Base-by-base conservation (phyloP, 495 filamentous ascomycete species). In the Barbatosphaeria neglecta region DNA sequence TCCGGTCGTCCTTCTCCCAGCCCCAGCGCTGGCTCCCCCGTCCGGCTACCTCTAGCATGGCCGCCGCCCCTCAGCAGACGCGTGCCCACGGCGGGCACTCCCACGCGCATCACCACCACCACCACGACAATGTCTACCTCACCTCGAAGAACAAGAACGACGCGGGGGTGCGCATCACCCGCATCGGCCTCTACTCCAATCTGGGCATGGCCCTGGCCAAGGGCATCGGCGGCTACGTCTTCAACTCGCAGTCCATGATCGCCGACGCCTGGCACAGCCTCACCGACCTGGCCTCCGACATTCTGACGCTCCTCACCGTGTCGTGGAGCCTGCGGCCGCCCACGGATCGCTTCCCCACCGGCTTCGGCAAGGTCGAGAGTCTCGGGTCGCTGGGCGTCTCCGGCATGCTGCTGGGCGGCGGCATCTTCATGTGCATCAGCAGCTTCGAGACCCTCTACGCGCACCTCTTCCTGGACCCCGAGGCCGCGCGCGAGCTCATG, bases 341-440 rank as follows among this genome's bases (percentile, higher is more conserved):
- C 1, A 86, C 84, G 13, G 74, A 80, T 25, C 72, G 75, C 27
- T 97, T 95, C 61, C 92, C 92, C 15, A 74, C 77, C 55, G 92
- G 92, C 5, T 98, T 93, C 57, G 92, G 92, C 49, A 98, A 98
- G 68, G 75, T 98, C n/a, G 92, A 98, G 68, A 92, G 87, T 55
- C 69, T 98, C 61, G 92, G 92, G 11, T 88, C 87, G 13, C 62
- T 98, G 54, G 93, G 92, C 13, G 92, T 98, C 17, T 94, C 87
- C 48, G 81, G 86, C 38, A 78, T 98, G 58, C 70, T 98, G 52
- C 75, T 97, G 15, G 77, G 78, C 44, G 92, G 93, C 38, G 92
- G 92, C 20, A 64, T 94, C 27, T 86, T 89, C 54, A 95, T 98
- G 86, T 87, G 88, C 46, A 73, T 83, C 62, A 80, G 85, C 60